Base-by-base conservation (phyloP, 2,329 filamentous ascomycete genomes). In the Aspergillus pseudoterreus region DNA sequence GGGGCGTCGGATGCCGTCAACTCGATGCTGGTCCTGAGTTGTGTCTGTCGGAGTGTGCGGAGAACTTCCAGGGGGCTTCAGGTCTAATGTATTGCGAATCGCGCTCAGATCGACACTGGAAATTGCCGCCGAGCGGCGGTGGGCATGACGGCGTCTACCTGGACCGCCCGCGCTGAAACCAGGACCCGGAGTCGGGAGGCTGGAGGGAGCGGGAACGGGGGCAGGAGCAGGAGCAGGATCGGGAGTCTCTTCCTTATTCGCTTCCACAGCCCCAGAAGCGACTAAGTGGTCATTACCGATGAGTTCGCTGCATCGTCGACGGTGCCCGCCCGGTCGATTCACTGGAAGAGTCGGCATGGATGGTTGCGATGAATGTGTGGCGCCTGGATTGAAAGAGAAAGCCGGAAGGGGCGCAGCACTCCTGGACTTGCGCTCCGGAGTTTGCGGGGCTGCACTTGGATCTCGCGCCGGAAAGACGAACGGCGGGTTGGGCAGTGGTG, bases 301-400 rank as follows among this genome's bases (percentile, higher is more conserved):
- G 63, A 95, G 91, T 67, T 96, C 91, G 67, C 91, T 96, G 24
- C 85, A 87, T 49, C 88, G 88, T 63, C 92, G 82, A 62, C 86
- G 81, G 65, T 91, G 88, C 19, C 85, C 84, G 30, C 74, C 73
- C 21, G 80, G 75, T 54, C 82, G 78, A 17, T 49, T 42, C 36
- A 39, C 11, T 9, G 80, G 76, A 15, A 84, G 78, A 6, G 75
- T 68, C 1, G 82, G 80, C n/a, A 81, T 80, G 14, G 79, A 70
- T 0, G 82, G 78, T 12, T 83, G 82, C 42, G 63, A 53, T 50
- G 63, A 55, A 22, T 69, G 55, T 22, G 55, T 47, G 12, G 63
- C 60, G 43, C 71, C 64, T 8, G 68, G 65, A 51, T 72, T 68
- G 58, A 71, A 70, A 5, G 68, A 71, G 48, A 72, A 70, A 19